These are phyloP conservation scores for Boletus reticulatus DNA, from an alignment of 768 basidiomycete species.

Conservation along the genomic window DNA sequence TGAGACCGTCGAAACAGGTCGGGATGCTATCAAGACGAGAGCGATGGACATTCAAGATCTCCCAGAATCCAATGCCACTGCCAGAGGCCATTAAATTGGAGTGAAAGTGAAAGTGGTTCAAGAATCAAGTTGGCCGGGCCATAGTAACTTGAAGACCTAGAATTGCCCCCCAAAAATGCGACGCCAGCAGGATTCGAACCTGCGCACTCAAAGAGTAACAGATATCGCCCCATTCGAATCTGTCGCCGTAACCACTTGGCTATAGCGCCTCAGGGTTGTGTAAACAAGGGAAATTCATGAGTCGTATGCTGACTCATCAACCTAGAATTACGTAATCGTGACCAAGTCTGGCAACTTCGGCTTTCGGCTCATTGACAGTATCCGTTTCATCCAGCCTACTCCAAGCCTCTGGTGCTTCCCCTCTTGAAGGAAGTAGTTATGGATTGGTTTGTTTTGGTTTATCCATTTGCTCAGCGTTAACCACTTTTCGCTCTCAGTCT, in stretches of 20 bases:
- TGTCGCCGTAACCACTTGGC: slow-evolving; percentile 80
- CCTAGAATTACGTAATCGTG: no score
- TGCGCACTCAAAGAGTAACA: slow-evolving; percentile 41
- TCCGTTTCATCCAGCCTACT: no score
- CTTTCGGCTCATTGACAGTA: no score
- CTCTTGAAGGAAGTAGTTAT: slow-evolving; percentile 26
- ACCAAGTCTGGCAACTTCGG: no score
- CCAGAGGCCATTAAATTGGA: slow-evolving; percentile 4
- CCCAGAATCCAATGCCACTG: slow-evolving; percentile 1
- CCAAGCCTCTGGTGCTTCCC: background rate
- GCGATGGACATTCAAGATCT: background rate
- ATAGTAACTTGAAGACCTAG: no score
- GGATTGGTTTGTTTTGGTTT: slow-evolving; percentile 45
- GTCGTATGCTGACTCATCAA: no score
- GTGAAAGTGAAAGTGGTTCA: background rate
- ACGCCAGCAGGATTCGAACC: slow-evolving; percentile 44
- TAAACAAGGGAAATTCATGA: no score
- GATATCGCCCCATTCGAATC: slow-evolving; percentile 50
- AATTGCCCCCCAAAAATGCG: slow-evolving; percentile 14
- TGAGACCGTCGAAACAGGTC: background rate
- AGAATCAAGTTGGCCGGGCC: no score
- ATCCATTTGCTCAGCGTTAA: background rate
- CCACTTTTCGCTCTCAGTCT: slow-evolving; percentile 42
- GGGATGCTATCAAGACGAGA: background rate
- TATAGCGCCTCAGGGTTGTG: slow-evolving; percentile 44